Percentiles rank a stretch among this genome's conserved stretches.
Evolutionary conservation across 1,284 basidiomycete genomes (phyloP).

Genomic region (Naganishia albida): DNA sequence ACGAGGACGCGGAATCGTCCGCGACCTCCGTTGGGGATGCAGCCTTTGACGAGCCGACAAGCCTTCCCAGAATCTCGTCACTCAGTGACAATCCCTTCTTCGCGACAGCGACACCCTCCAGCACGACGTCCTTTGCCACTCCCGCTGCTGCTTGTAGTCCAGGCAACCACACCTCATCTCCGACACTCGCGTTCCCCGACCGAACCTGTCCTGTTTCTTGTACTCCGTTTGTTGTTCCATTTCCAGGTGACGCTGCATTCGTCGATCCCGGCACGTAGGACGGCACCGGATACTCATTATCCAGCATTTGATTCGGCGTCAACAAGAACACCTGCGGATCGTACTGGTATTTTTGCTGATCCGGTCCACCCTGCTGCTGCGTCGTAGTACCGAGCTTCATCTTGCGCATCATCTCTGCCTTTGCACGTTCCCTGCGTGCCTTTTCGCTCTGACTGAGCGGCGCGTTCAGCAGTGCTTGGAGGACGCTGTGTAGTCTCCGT

Average conservation of each 20-base stretch:
- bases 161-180: conserved; percentile 28
- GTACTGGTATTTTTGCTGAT: conserved; percentile 35
- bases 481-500: conserved; percentile 78
- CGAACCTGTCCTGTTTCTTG: conserved; percentile 20
- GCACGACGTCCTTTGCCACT: conserved; percentile 2
- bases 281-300: conserved; percentile 84
- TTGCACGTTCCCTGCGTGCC: conserved; percentile 59
- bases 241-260: neutral
- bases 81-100: conserved; percentile 13
- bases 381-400: conserved; percentile 20
- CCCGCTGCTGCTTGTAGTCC: conserved; percentile 3
- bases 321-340: conserved; percentile 69
- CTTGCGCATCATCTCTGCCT: conserved; percentile 33
- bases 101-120: neutral
- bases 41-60: neutral
- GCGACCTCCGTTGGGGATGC: conserved; percentile 26
- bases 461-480: conserved; percentile 74
- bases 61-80: conserved; percentile 4
- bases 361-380: conserved; percentile 10
- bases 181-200: conserved; percentile 11
- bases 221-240: neutral
- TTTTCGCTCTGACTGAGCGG: conserved; percentile 78
- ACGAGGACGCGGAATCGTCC: neutral
- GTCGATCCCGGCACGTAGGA: conserved; percentile 63
- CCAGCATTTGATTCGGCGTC: conserved; percentile 78